These are phyloP conservation scores for Eutypa lata DNA, from an alignment of 2,329 filamentous ascomycete genomes.

Conservation along the genomic window DNA sequence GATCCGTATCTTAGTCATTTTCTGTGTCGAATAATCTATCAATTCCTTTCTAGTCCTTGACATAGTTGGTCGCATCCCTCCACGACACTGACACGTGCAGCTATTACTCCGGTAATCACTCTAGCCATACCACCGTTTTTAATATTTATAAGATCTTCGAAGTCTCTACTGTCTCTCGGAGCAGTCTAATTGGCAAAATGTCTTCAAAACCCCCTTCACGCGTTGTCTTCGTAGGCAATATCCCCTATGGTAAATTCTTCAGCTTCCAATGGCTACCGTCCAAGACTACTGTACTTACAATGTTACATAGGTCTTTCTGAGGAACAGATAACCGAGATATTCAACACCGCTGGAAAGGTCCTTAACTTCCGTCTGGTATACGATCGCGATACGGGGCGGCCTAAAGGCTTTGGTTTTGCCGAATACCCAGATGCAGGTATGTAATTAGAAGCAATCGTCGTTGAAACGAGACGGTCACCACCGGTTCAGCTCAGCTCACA, in stretches of 20 bases:
- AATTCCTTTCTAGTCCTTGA: not conserved
- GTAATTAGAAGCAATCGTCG: slow-evolving; percentile 5
- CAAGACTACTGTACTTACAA: slow-evolving; percentile 1
- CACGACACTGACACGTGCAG: not conserved
- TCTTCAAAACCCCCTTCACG: slow-evolving; percentile 72
- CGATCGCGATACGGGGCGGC: slow-evolving; percentile 89
- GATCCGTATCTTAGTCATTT: too few species aligned
- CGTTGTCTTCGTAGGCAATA: slow-evolving; percentile 83
- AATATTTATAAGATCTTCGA: not conserved
- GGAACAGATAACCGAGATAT: slow-evolving; percentile 92
- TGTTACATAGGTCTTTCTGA: slow-evolving; percentile 76
- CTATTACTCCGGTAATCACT: not conserved
- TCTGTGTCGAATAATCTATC: not conserved
- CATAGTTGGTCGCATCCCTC: not conserved
- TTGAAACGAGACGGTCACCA: not conserved
- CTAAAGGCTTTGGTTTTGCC: slow-evolving; percentile 95
- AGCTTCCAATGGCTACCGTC: not conserved
- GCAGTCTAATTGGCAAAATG: slow-evolving; percentile 44
- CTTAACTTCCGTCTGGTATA: slow-evolving; percentile 91
- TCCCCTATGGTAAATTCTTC: slow-evolving; percentile 64
- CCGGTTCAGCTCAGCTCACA: not conserved
- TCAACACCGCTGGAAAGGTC: slow-evolving; percentile 85
- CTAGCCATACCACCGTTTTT: not conserved
- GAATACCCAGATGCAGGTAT: slow-evolving; percentile 89
- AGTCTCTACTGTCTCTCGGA: not conserved